phyloP scores from a whole-genome alignment of 225 moss, liverwort and hornwort species.

The Climacium dendroides region DNA sequence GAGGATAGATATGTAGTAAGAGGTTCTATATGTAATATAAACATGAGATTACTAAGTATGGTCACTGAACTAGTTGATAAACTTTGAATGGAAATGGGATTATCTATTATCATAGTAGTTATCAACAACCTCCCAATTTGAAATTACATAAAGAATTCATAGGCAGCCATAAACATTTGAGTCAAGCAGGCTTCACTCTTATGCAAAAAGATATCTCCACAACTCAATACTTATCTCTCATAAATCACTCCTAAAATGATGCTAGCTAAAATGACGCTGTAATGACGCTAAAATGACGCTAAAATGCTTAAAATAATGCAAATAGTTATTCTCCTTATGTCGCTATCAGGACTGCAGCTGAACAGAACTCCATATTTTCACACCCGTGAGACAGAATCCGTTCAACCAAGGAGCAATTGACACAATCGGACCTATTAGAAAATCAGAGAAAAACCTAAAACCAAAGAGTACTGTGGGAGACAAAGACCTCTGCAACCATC shows the following conservation, averaged over 20 bases:
- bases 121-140: neutral
- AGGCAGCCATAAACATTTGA: neutral
- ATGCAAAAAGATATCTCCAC: neutral
- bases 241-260: neutral
- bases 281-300: neutral
- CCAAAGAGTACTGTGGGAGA: neutral
- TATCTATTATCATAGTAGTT: neutral
- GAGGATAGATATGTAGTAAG: no score
- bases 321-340: no score
- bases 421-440: neutral
- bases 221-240: no score
- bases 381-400: neutral
- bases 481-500: neutral
- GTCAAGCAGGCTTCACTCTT: neutral
- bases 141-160: neutral
- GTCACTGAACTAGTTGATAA: no score
- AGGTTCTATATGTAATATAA: no score
- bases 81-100: neutral
- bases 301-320: neutral
- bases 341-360: neutral
- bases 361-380: neutral
- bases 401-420: neutral
- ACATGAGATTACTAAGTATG: neutral
- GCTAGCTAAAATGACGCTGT: no score
- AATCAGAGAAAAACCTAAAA: neutral